Evolutionary conservation across 2,329 filamentous ascomycete species (phyloP).

Genomic region (Arthrobotrys musiformis): DNA sequence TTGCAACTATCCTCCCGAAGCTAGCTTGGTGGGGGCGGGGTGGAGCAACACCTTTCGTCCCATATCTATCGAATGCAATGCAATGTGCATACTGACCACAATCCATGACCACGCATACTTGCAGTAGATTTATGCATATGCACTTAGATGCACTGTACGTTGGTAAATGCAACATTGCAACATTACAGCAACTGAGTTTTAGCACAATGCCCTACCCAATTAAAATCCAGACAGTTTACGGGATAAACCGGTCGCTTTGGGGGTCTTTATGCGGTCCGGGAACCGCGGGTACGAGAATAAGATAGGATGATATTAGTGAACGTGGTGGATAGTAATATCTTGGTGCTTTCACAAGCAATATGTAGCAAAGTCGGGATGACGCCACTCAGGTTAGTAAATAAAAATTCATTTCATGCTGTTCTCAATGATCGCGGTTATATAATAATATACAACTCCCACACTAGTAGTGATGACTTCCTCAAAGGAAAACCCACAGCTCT

Average conservation of each 20-base stretch:
- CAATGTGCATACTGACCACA: too few relatives aligned
- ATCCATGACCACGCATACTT: slow-evolving; percentile 1
- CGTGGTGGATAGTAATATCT: neutral
- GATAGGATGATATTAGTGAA: too few relatives aligned
- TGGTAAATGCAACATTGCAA: slow-evolving; percentile 13
- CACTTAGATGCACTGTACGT: slow-evolving; percentile 7
- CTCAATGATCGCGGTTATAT: neutral
- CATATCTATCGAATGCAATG: neutral
- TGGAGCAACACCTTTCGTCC: neutral
- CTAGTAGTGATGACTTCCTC: neutral
- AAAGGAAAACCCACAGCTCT: neutral
- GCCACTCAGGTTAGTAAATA: slow-evolving; percentile 1
- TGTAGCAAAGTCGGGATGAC: neutral
- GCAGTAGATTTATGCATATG: neutral
- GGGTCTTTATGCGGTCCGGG: too few relatives aligned
- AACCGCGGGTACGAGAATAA: too few relatives aligned
- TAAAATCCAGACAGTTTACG: neutral
- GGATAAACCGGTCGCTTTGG: too few relatives aligned
- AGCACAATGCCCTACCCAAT: slow-evolving; percentile 4
- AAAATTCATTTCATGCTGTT: neutral
- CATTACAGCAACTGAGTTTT: slow-evolving; percentile 5
- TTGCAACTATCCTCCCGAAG: neutral
- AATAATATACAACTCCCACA: neutral
- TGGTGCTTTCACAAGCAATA: neutral
- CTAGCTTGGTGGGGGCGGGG: neutral